Base-by-base conservation (phyloP, 768 basidiomycete genomes). In the Agrocybe praecox region DNA sequence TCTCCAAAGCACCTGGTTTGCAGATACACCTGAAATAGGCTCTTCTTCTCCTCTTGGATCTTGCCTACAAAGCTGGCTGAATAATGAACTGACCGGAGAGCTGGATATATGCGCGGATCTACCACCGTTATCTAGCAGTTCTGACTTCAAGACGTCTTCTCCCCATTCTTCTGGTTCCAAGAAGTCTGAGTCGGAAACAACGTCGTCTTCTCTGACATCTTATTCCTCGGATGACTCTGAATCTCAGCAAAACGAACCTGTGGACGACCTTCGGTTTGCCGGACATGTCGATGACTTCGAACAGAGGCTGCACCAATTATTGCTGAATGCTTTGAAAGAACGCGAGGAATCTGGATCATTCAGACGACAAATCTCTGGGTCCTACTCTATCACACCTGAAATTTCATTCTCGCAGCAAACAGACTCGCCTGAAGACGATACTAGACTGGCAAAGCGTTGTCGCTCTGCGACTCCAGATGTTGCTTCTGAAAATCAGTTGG, bases 71-170 rank as follows among this genome's bases (percentile, higher is more conserved):
- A 6, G 6, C 36, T 6, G 5, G 14, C 5, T 40, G 14, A 6
- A 40, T n/a, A 40, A n/a, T 12, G 12, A 14, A 6, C 14, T n/a
- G 6, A 3, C 36, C 4, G 36, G 14, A 40, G 36, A 40, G n/a
- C 36, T 15, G 36, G 36, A 40, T 14, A 40, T 40, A 40, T n/a
- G 14, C 18, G 43, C n/a, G 32, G 42, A 15, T 36, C 18, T 53
- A 29, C 52, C 48, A 1, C 64, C 67, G 29, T 45, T 57, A 17
- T 66, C 67, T 12, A 67, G 67, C 51, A 67, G 67, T 44, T 63
- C 60, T 9, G 62, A 65, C 22, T 17, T 61, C 34, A 33, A 51
- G 24, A 60, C 43, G n/a, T 65, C 66, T 36, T 64, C 65, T 49
- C 63, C 61, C 15, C 46, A 34, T 11, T 67, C 66, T 17, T 36